A percentile compares a stretch with the other conserved stretches of the same genome.
These are phyloP conservation scores for Kokia cookei DNA, from an alignment of 441 rosid genomes.

Conservation along the genomic window DNA sequence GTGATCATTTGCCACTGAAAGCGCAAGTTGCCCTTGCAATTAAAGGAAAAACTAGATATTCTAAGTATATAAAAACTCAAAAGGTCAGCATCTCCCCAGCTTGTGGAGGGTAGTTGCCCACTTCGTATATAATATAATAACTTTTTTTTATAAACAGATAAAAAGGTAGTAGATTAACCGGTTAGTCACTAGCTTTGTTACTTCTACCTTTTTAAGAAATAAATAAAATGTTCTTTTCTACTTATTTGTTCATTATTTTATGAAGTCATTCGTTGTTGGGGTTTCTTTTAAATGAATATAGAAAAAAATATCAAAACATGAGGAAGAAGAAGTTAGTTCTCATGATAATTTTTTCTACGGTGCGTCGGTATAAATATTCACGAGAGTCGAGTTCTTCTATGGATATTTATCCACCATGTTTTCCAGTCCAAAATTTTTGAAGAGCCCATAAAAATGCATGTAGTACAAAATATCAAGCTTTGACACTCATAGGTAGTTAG, in stretches of 20 bases:
- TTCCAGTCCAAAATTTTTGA: too few species aligned
- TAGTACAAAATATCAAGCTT: too few species aligned
- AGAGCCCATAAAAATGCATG: too few species aligned
- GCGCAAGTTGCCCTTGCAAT: slow-evolving; percentile 10
- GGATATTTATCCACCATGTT: too few species aligned
- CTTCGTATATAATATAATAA: background rate
- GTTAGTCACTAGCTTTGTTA: background rate
- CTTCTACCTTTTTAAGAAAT: background rate
- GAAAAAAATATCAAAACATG: too few species aligned
- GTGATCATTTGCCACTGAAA: slow-evolving; percentile 4
- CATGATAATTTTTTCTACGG: too few species aligned
- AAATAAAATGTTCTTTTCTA: background rate
- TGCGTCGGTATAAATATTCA: too few species aligned
- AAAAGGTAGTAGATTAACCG: background rate
- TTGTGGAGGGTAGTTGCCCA: slow-evolving; percentile 1
- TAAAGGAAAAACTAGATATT: slow-evolving; percentile 4
- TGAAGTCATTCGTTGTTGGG: background rate
- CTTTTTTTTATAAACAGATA: background rate
- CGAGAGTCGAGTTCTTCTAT: too few species aligned
- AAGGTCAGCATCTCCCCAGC: slow-evolving; percentile 4
- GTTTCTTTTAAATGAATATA: too few species aligned
- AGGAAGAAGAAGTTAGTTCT: too few species aligned
- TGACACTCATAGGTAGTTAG: too few species aligned
- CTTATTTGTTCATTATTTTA: background rate
- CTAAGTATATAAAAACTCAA: background rate